phyloP scores from a whole-genome alignment of 2,329 filamentous ascomycete genomes.

The Colletotrichum neosansevieriae region DNA sequence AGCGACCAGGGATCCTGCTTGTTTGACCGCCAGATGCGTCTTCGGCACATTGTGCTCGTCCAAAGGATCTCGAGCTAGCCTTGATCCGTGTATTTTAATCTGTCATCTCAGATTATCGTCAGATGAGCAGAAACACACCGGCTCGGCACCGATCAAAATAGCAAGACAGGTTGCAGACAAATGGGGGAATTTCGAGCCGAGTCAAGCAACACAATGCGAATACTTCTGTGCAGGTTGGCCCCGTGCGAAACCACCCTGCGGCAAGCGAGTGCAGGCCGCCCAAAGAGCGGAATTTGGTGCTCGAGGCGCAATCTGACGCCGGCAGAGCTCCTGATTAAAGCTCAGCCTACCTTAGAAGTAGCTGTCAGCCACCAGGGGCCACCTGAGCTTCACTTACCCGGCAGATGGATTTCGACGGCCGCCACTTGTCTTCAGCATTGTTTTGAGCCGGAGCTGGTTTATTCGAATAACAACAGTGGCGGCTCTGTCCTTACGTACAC shows the following conservation, averaged over 20 bases:
- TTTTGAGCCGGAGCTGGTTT: not conserved
- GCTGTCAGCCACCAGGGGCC: not conserved
- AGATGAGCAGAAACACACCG: not conserved
- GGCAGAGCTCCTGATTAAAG: not conserved
- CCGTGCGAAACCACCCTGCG: not conserved
- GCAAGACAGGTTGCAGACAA: conserved; percentile 7
- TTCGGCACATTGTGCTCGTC: not conserved
- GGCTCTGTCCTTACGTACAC: too few species aligned
- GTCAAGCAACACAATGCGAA: conserved; percentile 18
- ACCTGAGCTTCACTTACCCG: not conserved
- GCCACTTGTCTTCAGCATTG: not conserved
- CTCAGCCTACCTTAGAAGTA: not conserved
- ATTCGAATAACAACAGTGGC: not conserved
- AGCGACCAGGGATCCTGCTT: conserved; percentile 18
- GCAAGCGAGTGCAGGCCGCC: conserved; percentile 1
- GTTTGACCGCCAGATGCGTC: conserved; percentile 13
- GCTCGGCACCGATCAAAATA: conserved; percentile 15
- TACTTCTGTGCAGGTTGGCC: not conserved
- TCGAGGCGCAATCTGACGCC: conserved; percentile 5
- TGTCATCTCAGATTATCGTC: conserved; percentile 1
- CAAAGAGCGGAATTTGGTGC: not conserved
- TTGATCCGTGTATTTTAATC: not conserved
- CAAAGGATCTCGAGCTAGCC: conserved; percentile 10
- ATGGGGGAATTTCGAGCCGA: conserved; percentile 16
- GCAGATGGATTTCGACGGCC: conserved; percentile 17